A percentile compares a stretch with the other conserved stretches of the same genome.
phyloP scores from a whole-genome alignment of 345 rosid genomes.

The Pelargonium nanum region DNA sequence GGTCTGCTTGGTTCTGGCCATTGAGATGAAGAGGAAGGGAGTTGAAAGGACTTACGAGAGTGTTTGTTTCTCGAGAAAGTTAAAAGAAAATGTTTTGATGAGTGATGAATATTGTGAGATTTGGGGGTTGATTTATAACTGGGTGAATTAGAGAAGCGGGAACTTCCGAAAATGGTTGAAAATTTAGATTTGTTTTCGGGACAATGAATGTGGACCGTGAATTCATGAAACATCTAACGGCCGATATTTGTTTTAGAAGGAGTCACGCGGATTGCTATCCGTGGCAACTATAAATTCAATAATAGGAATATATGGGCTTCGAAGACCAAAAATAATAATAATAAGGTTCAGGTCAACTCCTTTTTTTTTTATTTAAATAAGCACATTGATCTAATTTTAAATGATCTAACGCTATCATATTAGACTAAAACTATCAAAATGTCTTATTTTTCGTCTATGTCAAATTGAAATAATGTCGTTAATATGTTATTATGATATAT shows the following conservation, averaged over 20 bases:
- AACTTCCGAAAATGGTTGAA: background rate
- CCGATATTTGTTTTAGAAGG: background rate
- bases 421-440: no score
- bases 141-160: constrained; percentile 10
- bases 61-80: background rate
- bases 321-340: no score
- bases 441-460: no score
- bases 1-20: constrained; percentile 18
- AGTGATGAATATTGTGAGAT: background rate
- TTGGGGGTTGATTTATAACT: background rate
- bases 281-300: background rate
- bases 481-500: no score
- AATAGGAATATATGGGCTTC: no score
- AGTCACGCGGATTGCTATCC: constrained; percentile 5
- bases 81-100: background rate
- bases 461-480: no score
- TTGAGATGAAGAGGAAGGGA: no score
- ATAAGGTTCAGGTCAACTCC: no score
- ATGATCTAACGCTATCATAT: no score
- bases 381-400: no score
- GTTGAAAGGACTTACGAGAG: background rate
- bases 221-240: background rate
- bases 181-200: background rate
- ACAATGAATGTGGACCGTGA: constrained; percentile 1
- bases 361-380: no score